Percentiles rank a stretch among this genome's conserved stretches.
Evolutionary conservation across 73 alveolate genomes (phyloP).

Genomic region (Urostyla sp.): DNA sequence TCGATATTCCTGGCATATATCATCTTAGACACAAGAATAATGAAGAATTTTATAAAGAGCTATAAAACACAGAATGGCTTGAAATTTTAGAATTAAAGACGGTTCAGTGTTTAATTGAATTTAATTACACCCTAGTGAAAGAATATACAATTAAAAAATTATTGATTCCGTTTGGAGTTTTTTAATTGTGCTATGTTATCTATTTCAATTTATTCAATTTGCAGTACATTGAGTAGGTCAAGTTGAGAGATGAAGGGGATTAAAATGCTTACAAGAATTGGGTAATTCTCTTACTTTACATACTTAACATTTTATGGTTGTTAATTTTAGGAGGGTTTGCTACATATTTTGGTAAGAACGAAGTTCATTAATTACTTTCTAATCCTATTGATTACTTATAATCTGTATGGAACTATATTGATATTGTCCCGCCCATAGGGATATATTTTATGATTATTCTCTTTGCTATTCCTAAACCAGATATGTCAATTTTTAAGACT

Average conservation of each 20-base stretch:
- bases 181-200: background rate
- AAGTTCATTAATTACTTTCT: constrained; percentile 4
- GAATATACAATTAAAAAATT: background rate
- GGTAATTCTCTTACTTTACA: background rate
- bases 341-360: constrained; percentile 16
- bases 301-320: background rate
- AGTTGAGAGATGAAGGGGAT: background rate
- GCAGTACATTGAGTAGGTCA: background rate
- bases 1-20: constrained; percentile 35
- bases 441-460: background rate
- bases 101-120: constrained; percentile 33
- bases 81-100: background rate
- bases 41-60: constrained; percentile 5
- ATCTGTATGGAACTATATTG: constrained; percentile 57
- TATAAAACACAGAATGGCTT: constrained; percentile 4
- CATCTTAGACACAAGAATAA: background rate
- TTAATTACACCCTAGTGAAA: constrained; percentile 41
- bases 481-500: background rate
- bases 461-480: background rate
- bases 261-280: background rate
- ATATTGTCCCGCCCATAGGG: constrained; percentile 37
- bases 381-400: constrained; percentile 16
- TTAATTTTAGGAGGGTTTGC: background rate
- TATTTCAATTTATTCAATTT: background rate
- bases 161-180: constrained; percentile 31